Percentiles rank a stretch among this genome's conserved stretches.
Conservation (phyloP, 768 basidiomycete genomes). For the Lepiota brunneoincarnata region DNA sequence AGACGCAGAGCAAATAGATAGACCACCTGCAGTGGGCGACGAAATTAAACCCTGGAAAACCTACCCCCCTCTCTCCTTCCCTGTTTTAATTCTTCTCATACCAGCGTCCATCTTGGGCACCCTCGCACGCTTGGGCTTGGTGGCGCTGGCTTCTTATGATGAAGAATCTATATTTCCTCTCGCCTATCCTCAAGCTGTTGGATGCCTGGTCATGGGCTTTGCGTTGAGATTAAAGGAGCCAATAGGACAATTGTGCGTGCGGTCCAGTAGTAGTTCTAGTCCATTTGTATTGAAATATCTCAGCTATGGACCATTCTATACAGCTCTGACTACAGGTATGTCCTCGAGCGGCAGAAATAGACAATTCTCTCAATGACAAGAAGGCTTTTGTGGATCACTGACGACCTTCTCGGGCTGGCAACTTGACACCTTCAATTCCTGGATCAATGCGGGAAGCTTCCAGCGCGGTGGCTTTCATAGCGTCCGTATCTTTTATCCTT, state of each 20-base stretch:
- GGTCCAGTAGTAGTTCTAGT: background rate
- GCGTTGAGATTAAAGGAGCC: slow-evolving; percentile 67
- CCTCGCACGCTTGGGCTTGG: slow-evolving; percentile 76
- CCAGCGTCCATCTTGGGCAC: slow-evolving; percentile 85
- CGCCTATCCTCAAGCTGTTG: slow-evolving; percentile 81
- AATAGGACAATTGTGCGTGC: slow-evolving; percentile 72
- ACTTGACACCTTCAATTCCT: slow-evolving; percentile 80
- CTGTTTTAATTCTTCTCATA: slow-evolving; percentile 69
- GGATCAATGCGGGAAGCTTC: slow-evolving; percentile 63
- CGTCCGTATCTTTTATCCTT: slow-evolving; percentile 40
- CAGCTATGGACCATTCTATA: slow-evolving; percentile 88
- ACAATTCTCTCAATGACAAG: too few relatives aligned
- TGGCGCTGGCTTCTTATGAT: slow-evolving; percentile 70
- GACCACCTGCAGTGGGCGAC: slow-evolving; percentile 28
- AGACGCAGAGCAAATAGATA: slow-evolving; percentile 32
- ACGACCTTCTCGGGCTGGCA: slow-evolving; percentile 99
- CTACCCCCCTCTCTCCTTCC: slow-evolving; percentile 54
- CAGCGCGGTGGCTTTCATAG: slow-evolving; percentile 65
- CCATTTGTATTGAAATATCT: slow-evolving; percentile 6
- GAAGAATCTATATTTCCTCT: slow-evolving; percentile 78
- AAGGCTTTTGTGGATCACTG: slow-evolving; percentile 92
- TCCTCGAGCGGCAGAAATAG: background rate
- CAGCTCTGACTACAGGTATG: slow-evolving; percentile 81
- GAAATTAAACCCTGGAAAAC: slow-evolving; percentile 26
- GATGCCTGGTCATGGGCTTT: slow-evolving; percentile 92